Percentiles rank a stretch among this genome's conserved stretches.
phyloP scores from a whole-genome alignment of 768 basidiomycete genomes.

The Nidularia pulvinata region DNA sequence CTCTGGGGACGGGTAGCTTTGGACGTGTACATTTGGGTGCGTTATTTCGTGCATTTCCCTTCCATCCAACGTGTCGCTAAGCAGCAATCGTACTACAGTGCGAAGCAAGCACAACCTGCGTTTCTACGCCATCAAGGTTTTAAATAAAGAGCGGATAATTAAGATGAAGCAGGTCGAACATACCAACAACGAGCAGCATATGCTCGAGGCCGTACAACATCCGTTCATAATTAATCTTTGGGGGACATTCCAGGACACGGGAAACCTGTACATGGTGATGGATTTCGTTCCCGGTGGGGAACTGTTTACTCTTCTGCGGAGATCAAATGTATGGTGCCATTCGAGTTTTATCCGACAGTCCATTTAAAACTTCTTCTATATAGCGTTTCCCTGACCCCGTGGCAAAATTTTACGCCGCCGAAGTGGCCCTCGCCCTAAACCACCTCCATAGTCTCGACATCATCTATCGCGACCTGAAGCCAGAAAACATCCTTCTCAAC shows the following conservation, averaged over 20 bases:
- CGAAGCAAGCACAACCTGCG: constrained; percentile 94
- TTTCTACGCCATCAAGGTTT: constrained; percentile 94
- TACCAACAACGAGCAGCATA: constrained; percentile 92
- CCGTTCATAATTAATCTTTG: constrained; percentile 96
- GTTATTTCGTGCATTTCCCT: constrained; percentile 9
- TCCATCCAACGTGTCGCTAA: constrained; percentile 4
- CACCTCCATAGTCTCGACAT: constrained; percentile 87
- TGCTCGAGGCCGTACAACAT: constrained; percentile 85
- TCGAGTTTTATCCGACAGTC: no score
- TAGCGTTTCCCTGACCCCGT: constrained; percentile 96
- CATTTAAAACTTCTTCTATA: no score
- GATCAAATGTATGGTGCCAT: constrained; percentile 71
- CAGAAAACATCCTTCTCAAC: constrained; percentile 93
- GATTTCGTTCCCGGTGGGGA: constrained; percentile 97
- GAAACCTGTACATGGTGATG: constrained; percentile 98
- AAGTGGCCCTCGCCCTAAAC: constrained; percentile 91
- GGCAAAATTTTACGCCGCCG: constrained; percentile 96
- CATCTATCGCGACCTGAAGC: constrained; percentile 98
- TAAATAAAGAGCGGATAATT: constrained; percentile 92
- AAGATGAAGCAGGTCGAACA: constrained; percentile 96
- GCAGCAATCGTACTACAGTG: constrained; percentile 42
- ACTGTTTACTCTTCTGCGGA: constrained; percentile 88
- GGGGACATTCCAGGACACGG: constrained; percentile 91
- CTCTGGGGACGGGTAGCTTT: constrained; percentile 94
- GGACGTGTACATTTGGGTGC: constrained; percentile 92